Percentiles rank a stretch among this genome's conserved stretches.
phyloP scores from a whole-genome alignment of 257 asterid genomes.

The Solanum sejunctum region DNA sequence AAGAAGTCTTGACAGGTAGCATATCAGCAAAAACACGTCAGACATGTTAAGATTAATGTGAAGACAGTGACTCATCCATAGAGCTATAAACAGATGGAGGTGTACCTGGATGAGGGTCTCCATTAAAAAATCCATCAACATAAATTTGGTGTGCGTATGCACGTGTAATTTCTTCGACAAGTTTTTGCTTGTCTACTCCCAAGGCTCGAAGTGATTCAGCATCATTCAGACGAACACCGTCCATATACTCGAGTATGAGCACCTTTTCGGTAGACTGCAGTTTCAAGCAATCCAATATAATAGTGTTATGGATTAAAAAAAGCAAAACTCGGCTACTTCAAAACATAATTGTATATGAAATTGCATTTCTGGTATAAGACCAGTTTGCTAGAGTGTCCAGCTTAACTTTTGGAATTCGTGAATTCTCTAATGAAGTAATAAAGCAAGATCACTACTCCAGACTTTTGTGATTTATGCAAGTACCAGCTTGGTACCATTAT shows the following conservation, averaged over 20 bases:
- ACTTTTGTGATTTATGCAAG: neutral
- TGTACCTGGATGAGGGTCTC: slow-evolving; percentile 97
- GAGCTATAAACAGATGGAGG: neutral
- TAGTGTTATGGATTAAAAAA: neutral
- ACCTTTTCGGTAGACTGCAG: slow-evolving; percentile 84
- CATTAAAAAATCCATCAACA: slow-evolving; percentile 95
- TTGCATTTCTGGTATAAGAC: neutral
- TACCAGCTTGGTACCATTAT: neutral
- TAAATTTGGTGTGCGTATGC: slow-evolving; percentile 98
- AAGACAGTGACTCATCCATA: neutral
- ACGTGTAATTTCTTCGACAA: slow-evolving; percentile 92
- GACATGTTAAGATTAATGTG: neutral
- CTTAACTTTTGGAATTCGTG: neutral
- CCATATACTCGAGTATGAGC: slow-evolving; percentile 90
- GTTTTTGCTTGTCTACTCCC: slow-evolving; percentile 85
- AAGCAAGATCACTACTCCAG: neutral
- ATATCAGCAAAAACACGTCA: neutral
- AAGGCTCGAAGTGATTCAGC: slow-evolving; percentile 56
- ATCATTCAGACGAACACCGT: slow-evolving; percentile 85
- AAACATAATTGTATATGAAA: neutral
- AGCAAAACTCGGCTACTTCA: neutral
- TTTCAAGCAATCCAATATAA: neutral
- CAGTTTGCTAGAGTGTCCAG: neutral
- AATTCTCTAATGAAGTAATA: neutral
- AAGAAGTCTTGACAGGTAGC: neutral